Evolutionary conservation across 2,329 filamentous ascomycete genomes (phyloP), one percentile per base, ranked within the genome.

Genomic region (Thelonectria discophora): DNA sequence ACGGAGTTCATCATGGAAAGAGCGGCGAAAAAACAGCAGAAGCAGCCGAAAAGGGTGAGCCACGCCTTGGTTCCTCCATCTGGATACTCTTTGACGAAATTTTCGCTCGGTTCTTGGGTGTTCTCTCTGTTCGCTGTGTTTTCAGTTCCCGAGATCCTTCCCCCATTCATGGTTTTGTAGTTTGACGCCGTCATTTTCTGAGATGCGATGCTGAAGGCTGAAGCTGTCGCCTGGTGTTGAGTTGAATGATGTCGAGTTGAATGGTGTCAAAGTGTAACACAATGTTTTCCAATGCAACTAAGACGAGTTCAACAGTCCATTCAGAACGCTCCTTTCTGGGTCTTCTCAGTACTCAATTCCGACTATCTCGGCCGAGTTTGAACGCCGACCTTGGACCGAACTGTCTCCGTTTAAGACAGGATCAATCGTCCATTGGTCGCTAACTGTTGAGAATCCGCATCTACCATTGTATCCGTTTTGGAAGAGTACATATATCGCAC

Each of bases 1-100:
- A 88, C 79, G 60, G 82, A 84, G 69, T 88, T 88, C 79, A 90
- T 83, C 65, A 89, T 80, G 0, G 88, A 88, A 39, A 91, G 84
- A 3, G 81, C 81, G 9, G 85, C 85, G 60, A 86, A 78, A 65
- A 90, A 83, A 4, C 84, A 86, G 62, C 81, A 82, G 73, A 90
- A 91, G 15, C 83, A 85, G 30, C 89, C 89, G n/a, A 90, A 76
- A 5, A 91, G 87, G 18, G 90, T 88, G 4, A 86, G 77, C 86
- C 88, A 91, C 56, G 86, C 88, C 67, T 81, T 75, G 8, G 81
- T 72, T 10, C 89, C 89, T 21, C 89, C 88, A 78, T 91, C 89
- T 0, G 89, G 89, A 52, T 65, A 64, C 13, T 17, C 24, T 1
- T 49, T 15, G 6, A 17, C 18, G 32, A 24, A 10, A 21, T n/a